Base-by-base conservation (phyloP, 768 basidiomycete genomes). In the Naganishia friedmannii region DNA sequence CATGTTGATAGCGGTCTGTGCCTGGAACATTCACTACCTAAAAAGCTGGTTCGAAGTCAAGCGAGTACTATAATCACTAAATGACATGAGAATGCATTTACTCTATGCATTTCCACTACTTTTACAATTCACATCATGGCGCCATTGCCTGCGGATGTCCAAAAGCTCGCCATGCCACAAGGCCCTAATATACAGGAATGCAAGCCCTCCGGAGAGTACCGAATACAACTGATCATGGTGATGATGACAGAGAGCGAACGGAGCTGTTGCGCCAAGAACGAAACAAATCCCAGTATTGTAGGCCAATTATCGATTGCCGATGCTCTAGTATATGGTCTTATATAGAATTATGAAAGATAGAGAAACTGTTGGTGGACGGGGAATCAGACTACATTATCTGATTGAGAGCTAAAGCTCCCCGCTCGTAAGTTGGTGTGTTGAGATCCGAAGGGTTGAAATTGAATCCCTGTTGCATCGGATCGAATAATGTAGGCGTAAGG, bases 11-110 rank as follows among this genome's bases (percentile, higher is more conserved):
- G 84, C 87, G 2, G 90, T 96, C 0, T 94, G 96, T 67, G 94
- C 87, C 53, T 98, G 94, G 94, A 96, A 99, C 82, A 87, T 99
- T 69, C 96, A 93, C 82, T 97, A 97, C 83, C 85, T 99, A 65
- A 94, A 97, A 86, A 90, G 90, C 21, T 91, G 91, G 86, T 93
- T 94, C 75, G 92, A 93, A 83, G 90, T 93, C 60, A 91, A 90
- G 80, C 87, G 92, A 80, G 89, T 92, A 74, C 89, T 92, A 82
- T 91, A 86, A 42, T 48, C 42, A 28, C n/a, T 13, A 51, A 37
- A 26, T 37, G 23, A 21, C 15, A 3, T 46, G n/a, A n/a, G n/a
- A n/a, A 46, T 46, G 45, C 45, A 46, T 46, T 46, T 12, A 51
- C 2, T 23, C 19, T 51, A 51, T 51, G 19, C 48, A 51, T 51